A percentile compares a stretch with the other conserved stretches of the same genome.
These are phyloP conservation scores for Daldinia concentrica DNA, from an alignment of 495 filamentous ascomycete genomes.

Conservation along the genomic window DNA sequence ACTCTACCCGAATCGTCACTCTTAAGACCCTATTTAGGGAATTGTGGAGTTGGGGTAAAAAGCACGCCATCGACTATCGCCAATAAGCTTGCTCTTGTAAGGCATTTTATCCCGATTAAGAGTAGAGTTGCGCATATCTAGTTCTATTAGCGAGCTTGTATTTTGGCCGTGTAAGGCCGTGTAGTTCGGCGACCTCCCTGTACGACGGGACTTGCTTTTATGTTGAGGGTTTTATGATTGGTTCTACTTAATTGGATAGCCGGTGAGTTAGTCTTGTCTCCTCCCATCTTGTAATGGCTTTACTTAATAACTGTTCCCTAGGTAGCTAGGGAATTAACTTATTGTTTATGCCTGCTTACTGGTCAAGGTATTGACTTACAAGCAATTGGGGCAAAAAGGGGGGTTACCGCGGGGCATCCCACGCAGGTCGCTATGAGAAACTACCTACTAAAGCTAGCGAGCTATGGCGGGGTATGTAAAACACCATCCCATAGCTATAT, in stretches of 20 bases:
- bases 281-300: background rate
- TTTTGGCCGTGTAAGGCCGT: background rate
- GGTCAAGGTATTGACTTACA: background rate
- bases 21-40: conserved; percentile 8
- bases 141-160: conserved; percentile 5
- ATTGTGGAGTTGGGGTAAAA: conserved; percentile 30
- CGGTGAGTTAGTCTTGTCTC: background rate
- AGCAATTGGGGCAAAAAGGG: background rate
- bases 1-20: conserved; percentile 23
- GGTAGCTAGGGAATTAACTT: background rate
- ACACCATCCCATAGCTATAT: conserved; percentile 31
- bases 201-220: background rate
- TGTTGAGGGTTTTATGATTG: background rate
- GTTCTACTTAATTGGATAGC: background rate
- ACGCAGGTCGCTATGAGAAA: background rate
- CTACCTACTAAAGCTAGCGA: background rate
- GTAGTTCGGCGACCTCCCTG: background rate
- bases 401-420: conserved; percentile 1
- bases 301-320: background rate
- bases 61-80: conserved; percentile 40
- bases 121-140: conserved; percentile 6
- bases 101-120: background rate
- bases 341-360: background rate
- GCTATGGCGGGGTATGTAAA: conserved; percentile 38
- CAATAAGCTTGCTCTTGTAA: conserved; percentile 15